Base-by-base conservation (phyloP, 331 rosid genomes). In the Dryas integrifolia region DNA sequence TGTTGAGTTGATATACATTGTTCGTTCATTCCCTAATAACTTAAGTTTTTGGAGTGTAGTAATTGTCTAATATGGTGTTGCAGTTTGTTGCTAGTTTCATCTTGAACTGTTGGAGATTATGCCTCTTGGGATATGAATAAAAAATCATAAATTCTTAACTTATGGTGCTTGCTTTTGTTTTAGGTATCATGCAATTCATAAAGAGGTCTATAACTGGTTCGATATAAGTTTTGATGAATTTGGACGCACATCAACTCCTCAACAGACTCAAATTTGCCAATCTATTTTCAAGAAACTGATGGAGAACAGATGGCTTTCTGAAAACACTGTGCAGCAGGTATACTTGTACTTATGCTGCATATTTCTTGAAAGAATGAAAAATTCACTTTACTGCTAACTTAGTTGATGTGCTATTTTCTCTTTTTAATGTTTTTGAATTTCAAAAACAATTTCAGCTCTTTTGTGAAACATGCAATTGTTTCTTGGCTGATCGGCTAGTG, bases 401-500 rank as follows among this genome's bases (percentile, higher is more conserved):
- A 26, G 9, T n/a, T 15, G 76, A 58, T 21, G 35, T 30, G 35
- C 35, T 15, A 18, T 14, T 26, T 44, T 7, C 9, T 55, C 0
- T 50, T 1, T 30, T 30, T 3, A 35, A 35, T 47, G 3, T 26
- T 47, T 58, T 58, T 47, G 15, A 30, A 47, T 67, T 10, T 67
- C 5, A 4, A 21, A 16, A 41, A 18, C 6, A 46, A 7, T 68
- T 55, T 55, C 77, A 72, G 82, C 82, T 78, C 39, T 71, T 52
- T 26, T 78, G 82, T 21, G 76, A 56, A 57, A 71, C 55, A 51
- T 78, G 82, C 38, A 7, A 72, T 7, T 67, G 77, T 35, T 78
- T 78, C 62, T 72, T 78, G 72, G 82, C 77, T 6, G 82, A 78
- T 26, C 65, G 77, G 60, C 82, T 78, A 4, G 77, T 78, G 24